Base-by-base conservation (phyloP, 169 alveolate genomes). In the Besnoitia besnoiti region DNA sequence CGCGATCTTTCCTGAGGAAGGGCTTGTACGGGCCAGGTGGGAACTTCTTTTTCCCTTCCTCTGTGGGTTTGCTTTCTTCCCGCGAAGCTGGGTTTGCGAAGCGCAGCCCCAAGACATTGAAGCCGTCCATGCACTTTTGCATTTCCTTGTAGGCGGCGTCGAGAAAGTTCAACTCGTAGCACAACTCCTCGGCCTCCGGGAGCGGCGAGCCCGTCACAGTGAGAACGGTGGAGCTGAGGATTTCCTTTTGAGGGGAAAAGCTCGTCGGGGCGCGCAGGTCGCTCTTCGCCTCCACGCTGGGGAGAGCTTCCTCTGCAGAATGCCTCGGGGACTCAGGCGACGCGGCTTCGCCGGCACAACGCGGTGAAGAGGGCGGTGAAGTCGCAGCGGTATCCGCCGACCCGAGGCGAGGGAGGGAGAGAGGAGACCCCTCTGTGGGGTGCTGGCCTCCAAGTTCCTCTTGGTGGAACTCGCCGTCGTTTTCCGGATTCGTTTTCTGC, bases 71-170 rank as follows among this genome's bases (percentile, higher is more conserved):
- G 40, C 80, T 79, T 33, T 49, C 14, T 37, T 80, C 44, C 35
- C 89, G 39, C 84, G 47, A 67, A 44, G 51, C 75, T 12, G 30
- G 0, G 76, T 35, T n/a, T 16, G 90, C 76, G 35, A 91, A 80
- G 5, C 94, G 90, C 85, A 91, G 55, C 21, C 94, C 94, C 62
- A 91, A 42, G 37, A 91, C 91, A 49, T 91, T 91, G 76, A 91
- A 62, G 14, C 94, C 42, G 40, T 91, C 94, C 90, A 91, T 79
- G 59, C 91, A 91, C 91, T 82, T 91, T 44, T 84, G 85, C 67
- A 91, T 91, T 51, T 89, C 93, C 16, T 39, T 44, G 59, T 75
- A 89, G n/a, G 93, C 93, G 37, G 37, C 93, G 51, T 35, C 79
- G 5, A 75, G 21, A 89, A 47, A 55, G 76, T 89, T 77, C 27